Conservation (phyloP, 164 flowering plant species). For the Chimonanthus salicifolius region DNA sequence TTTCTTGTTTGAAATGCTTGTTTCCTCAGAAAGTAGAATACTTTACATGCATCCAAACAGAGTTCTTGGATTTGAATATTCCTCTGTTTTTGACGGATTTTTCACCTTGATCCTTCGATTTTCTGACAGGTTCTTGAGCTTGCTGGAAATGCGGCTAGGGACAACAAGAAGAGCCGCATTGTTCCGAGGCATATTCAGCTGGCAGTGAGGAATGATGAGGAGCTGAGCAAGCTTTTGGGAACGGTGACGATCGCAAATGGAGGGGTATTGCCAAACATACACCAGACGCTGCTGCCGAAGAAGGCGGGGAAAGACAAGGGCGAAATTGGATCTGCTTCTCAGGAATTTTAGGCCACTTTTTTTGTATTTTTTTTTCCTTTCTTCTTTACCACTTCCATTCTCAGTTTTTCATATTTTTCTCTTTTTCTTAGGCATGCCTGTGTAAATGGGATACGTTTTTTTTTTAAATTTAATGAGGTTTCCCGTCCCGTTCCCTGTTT, state of each 20-base stretch:
- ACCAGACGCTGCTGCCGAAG: conserved; percentile 51
- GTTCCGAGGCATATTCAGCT: conserved; percentile 70
- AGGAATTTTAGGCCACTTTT: conserved; percentile 39
- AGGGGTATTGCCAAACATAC: conserved; percentile 58
- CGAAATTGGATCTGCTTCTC: conserved; percentile 56
- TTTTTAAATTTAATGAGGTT: no score
- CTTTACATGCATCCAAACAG: background rate
- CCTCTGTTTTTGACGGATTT: background rate
- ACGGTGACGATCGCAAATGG: conserved; percentile 59
- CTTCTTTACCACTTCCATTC: no score
- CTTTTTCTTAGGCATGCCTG: no score
- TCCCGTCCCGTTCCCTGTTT: no score
- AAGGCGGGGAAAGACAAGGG: conserved; percentile 47
- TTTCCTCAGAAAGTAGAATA: background rate
- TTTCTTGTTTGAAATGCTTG: background rate
- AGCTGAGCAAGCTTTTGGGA: conserved; percentile 59
- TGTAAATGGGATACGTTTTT: no score
- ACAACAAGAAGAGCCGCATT: conserved; percentile 64
- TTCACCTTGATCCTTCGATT: background rate
- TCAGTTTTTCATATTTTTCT: no score
- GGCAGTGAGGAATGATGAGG: conserved; percentile 70
- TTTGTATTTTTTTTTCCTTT: background rate
- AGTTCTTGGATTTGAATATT: background rate
- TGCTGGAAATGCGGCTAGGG: conserved; percentile 70
- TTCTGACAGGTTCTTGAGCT: conserved; percentile 50